Percentiles rank a stretch among this genome's conserved stretches.
Evolutionary conservation across 176 grass and related monocot species (phyloP).

Genomic region (Miscanthus lutarioriparius): DNA sequence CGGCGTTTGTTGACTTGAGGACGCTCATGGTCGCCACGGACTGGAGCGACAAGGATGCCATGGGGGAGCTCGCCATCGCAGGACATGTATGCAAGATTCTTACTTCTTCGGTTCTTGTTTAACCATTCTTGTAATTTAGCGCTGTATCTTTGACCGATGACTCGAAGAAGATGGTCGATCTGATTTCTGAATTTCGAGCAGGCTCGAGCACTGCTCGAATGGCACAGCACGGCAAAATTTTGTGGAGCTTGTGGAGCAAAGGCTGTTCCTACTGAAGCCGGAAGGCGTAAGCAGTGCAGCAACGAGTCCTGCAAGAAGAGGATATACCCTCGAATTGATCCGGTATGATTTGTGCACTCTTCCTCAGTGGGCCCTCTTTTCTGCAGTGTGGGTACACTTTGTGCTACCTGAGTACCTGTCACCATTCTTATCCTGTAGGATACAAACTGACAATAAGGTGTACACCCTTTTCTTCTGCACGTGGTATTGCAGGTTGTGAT

Average conservation of each 20-base stretch:
- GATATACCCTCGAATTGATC: conserved; percentile 90
- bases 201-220: conserved; percentile 80
- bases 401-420: not conserved
- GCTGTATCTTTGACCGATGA: not conserved
- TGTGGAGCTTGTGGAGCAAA: conserved; percentile 82
- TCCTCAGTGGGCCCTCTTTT: not conserved
- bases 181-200: conserved; percentile 33
- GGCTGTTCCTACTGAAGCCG: conserved; percentile 61
- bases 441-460: not conserved
- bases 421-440: not conserved
- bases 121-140: not conserved
- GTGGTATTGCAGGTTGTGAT: conserved; percentile 73
- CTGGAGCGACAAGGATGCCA: conserved; percentile 64
- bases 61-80: conserved; percentile 80
- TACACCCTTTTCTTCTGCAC: not conserved
- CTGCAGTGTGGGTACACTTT: not conserved
- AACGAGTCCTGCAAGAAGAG: conserved; percentile 82
- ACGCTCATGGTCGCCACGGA: conserved; percentile 92
- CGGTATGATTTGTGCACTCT: conserved; percentile 45
- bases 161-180: not conserved
- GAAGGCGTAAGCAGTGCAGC: conserved; percentile 84
- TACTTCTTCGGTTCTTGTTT: not conserved
- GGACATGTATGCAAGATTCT: conserved; percentile 59
- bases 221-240: conserved; percentile 74
- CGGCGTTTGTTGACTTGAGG: conserved; percentile 75